Evolutionary conservation across 2,329 filamentous ascomycete genomes (phyloP).

Genomic region (Purpureocillium lavendulum): DNA sequence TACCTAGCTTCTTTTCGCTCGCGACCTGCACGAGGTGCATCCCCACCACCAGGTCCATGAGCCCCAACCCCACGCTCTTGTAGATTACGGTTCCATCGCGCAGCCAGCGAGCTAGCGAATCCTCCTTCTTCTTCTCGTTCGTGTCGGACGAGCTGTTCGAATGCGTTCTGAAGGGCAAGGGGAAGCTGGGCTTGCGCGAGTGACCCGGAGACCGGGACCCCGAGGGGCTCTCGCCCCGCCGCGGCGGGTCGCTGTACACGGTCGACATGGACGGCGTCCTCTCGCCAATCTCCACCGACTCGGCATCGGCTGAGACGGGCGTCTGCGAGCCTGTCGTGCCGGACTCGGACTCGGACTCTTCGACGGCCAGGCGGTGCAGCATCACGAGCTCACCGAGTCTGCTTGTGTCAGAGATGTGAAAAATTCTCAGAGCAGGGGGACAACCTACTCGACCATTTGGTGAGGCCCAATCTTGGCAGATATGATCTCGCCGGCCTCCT

Average conservation of each 20-base stretch:
- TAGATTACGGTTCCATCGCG: constrained; percentile 57
- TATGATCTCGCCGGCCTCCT: constrained; percentile 81
- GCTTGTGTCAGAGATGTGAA: neutral
- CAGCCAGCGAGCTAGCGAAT: constrained; percentile 47
- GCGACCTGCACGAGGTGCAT: constrained; percentile 49
- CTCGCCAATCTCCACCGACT: constrained; percentile 21
- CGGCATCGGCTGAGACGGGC: constrained; percentile 7
- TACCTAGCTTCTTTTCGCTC: constrained; percentile 44
- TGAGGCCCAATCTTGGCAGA: constrained; percentile 63
- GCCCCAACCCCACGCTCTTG: constrained; percentile 57
- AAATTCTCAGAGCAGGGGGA: constrained; percentile 8
- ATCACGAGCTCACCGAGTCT: constrained; percentile 71
- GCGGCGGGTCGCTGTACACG: constrained; percentile 22
- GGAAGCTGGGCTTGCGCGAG: constrained; percentile 22
- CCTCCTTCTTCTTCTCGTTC: constrained; percentile 35
- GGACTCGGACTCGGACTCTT: constrained; percentile 28
- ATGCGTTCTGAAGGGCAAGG: constrained; percentile 20
- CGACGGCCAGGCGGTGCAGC: constrained; percentile 38
- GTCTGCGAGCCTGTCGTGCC: constrained; percentile 20
- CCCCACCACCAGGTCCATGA: constrained; percentile 59
- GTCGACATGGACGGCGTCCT: constrained; percentile 31
- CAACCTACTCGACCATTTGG: constrained; percentile 68
- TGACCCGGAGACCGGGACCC: constrained; percentile 19
- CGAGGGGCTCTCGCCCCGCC: constrained; percentile 20
- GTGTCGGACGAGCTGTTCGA: constrained; percentile 20